Evolutionary conservation across 1,284 basidiomycete genomes (phyloP), one percentile per base, ranked within the genome.

Genomic region (Ceratobasidium theobromae): DNA sequence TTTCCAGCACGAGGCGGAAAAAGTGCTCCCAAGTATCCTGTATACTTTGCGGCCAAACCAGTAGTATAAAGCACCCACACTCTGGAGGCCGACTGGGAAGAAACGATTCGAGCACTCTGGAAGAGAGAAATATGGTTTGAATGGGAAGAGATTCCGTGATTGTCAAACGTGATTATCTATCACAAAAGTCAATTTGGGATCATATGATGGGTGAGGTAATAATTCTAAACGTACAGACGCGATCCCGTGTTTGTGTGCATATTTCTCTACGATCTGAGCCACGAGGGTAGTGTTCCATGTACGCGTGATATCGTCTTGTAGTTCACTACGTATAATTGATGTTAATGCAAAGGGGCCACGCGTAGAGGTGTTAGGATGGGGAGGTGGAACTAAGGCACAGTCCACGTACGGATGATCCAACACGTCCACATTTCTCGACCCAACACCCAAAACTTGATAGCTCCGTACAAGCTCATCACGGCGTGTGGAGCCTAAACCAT

Each of bases 101-200:
- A 65, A 16, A 72, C 60, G 21, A 69, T 69, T 27, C 67, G 27
- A 40, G 72, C 80, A 53, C 89, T 88, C 46, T 76, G 72, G n/a
- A 83, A 83, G 21, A 95, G 78, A 0, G 93, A 87, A 65, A 81
- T 81, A 76, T 99, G 96, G 75, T 99, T 99, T 0, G 91, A 88
- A 74, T 99, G 96, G 0, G 79, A 81, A 6, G 94, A 95, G 3
- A 99, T 80, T 1, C 97, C 96, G 2, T 75, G 70, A 0, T 76
- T 70, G 77, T 99, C 96, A 72, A 99, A 99, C 0, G 96, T 98
- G 66, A 99, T 78, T 64, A 99, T 86, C 91, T 96, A 73, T 60
- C n/a, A n/a, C n/a, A n/a, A n/a, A n/a, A n/a, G n/a, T n/a, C n/a
- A n/a, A n/a, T n/a, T n/a, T n/a, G n/a, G 23, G 38, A 57, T 11